Percentiles rank a stretch among this genome's conserved stretches.
phyloP scores from a whole-genome alignment of 2,329 filamentous ascomycete genomes.

The Blumeria graminis region DNA sequence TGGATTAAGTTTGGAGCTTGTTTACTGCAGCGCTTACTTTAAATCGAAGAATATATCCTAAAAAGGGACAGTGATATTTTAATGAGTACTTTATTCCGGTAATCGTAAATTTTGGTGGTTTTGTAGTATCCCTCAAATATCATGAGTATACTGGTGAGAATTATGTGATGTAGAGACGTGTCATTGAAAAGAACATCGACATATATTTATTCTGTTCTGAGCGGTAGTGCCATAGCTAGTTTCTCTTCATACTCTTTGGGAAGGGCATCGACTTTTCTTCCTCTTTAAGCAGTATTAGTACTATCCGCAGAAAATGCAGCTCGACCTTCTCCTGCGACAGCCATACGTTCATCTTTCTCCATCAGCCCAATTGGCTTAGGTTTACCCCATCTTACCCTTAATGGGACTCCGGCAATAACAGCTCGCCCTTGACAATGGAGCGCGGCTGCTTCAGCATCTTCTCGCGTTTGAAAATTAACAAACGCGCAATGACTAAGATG shows the following conservation, averaged over 20 bases:
- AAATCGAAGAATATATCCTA: no score
- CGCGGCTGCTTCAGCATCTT: slow-evolving; percentile 67
- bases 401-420: slow-evolving; percentile 71
- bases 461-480: slow-evolving; percentile 72
- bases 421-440: slow-evolving; percentile 67
- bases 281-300: slow-evolving; percentile 15
- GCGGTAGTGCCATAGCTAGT: slow-evolving; percentile 17
- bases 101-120: no score
- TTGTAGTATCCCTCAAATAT: no score
- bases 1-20: no score
- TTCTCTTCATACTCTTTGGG: slow-evolving; percentile 60
- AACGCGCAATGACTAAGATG: slow-evolving; percentile 96
- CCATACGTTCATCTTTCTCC: slow-evolving; percentile 61
- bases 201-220: no score
- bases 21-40: no score
- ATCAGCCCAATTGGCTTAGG: slow-evolving; percentile 81
- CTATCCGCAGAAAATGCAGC: slow-evolving; percentile 26
- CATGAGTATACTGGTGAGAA: no score
- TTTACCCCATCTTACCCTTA: slow-evolving; percentile 78
- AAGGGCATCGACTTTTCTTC: slow-evolving; percentile 30
- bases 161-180: no score
- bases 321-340: slow-evolving; percentile 59
- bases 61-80: no score
- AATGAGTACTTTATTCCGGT: no score
- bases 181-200: no score